Conservation (phyloP, 257 asterid species). For the Datura wrightii region DNA sequence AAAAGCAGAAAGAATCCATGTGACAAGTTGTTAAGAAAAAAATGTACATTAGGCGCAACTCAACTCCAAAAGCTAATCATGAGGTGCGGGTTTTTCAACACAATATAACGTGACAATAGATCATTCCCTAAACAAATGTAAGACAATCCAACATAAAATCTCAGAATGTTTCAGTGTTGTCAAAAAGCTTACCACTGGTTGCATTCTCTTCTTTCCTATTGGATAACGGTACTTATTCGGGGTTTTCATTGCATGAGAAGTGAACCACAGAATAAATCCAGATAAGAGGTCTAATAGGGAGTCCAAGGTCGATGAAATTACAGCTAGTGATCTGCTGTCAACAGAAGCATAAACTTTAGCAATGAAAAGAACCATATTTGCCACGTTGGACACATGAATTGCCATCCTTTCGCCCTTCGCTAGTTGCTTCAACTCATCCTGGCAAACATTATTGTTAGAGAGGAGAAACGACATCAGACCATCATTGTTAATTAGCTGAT, state of each 20-base stretch:
- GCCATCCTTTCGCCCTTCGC: slow-evolving; percentile 85
- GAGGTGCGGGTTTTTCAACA: neutral
- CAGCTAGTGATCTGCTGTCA: slow-evolving; percentile 92
- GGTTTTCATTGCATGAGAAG: slow-evolving; percentile 77
- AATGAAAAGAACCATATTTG: slow-evolving; percentile 72
- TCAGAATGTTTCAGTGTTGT: neutral
- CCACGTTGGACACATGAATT: slow-evolving; percentile 64
- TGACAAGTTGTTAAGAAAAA: neutral
- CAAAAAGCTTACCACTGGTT: slow-evolving; percentile 74
- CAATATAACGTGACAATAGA: neutral
- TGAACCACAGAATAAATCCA: slow-evolving; percentile 91
- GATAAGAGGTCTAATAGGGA: slow-evolving; percentile 87
- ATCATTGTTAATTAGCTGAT: neutral
- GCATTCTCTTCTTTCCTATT: slow-evolving; percentile 93
- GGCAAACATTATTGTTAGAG: slow-evolving; percentile 26
- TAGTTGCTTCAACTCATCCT: slow-evolving; percentile 75
- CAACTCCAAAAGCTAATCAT: neutral
- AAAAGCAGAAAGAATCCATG: neutral
- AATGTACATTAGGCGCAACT: neutral
- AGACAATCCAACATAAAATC: neutral
- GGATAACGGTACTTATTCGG: slow-evolving; percentile 87
- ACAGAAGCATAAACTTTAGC: slow-evolving; percentile 84
- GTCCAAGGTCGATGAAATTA: slow-evolving; percentile 89
- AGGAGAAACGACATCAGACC: slow-evolving; percentile 3
- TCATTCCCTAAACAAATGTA: neutral